Base-by-base conservation (phyloP, 2,329 filamentous ascomycete genomes). In the Apiospora kogelbergensis region DNA sequence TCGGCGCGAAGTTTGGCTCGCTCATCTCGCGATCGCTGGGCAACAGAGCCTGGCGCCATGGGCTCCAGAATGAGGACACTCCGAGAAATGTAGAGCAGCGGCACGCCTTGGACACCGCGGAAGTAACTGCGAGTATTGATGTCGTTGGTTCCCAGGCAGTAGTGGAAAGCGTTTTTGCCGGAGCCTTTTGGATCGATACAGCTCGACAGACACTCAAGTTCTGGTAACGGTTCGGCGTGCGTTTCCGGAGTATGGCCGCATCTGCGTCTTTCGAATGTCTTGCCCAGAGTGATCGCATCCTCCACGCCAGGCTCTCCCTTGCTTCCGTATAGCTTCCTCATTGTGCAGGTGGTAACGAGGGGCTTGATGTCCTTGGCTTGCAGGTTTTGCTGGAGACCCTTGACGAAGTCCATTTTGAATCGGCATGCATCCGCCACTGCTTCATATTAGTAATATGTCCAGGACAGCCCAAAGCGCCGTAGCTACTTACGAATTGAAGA, bases 391-490 rank as follows among this genome's bases (percentile, higher is more conserved):
- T 95, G 89, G 40, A 98, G 83, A 26, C 91, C 89, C 45, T 88
- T 86, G 65, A 92, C 84, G n/a, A 98, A 84, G 71, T 97, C 92
- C 92, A 98, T 97, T 76, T 95, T 96, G 84, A 93, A 96, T 65
- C 89, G 88, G 73, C 91, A 89, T 26, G 94, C 90, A 78, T 97
- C 93, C 76, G 89, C 87, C 66, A 98, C 53, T 60, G 53, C 30
- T n/a, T 37, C 15, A 13, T 11, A 22, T 60, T 20, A 60, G 53
- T 60, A 37, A n/a, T n/a, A 17, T 30, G 10, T 33, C 30, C 9
- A 10, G 5, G 13, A 37, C 20, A 37, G 26, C 6, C 17, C 30
- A 30, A 13, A 2, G 26, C 10, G 2, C 3, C 17, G 7, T 37
- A 22, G 30, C 20, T 6, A 60, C 53, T 37, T 60, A 60, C 53